These are phyloP conservation scores for Raphidocelis subcapitata DNA, from an alignment of 139 green algal species.

Conservation along the genomic window DNA sequence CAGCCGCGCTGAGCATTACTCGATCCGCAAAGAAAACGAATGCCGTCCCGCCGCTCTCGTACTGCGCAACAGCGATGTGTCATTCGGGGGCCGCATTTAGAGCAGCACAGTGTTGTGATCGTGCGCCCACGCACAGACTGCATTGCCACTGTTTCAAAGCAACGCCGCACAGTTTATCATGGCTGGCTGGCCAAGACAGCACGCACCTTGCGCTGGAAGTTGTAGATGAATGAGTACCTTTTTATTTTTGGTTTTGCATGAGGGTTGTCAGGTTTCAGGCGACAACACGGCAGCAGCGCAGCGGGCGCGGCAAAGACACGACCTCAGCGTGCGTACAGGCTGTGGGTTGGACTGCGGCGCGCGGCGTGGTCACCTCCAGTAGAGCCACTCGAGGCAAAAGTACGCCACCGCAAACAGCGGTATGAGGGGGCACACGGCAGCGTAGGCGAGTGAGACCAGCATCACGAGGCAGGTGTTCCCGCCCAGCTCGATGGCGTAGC, in stretches of 20 bases:
- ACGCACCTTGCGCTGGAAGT: constrained; percentile 24
- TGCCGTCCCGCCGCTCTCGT: constrained; percentile 16
- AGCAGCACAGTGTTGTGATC: no score
- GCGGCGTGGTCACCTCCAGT: constrained; percentile 13
- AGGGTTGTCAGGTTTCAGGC: not conserved
- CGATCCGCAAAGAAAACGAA: constrained; percentile 25
- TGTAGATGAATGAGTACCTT: constrained; percentile 37
- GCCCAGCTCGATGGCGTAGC: constrained; percentile 44
- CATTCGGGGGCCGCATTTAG: no score
- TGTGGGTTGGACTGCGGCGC: no score
- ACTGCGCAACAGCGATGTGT: no score
- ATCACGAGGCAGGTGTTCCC: constrained; percentile 39
- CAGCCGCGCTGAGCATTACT: constrained; percentile 10
- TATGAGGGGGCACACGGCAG: constrained; percentile 64
- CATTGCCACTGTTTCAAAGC: no score
- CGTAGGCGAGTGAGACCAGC: constrained; percentile 43
- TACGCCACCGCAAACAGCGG: constrained; percentile 52
- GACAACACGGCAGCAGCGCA: not conserved
- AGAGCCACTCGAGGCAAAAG: constrained; percentile 38
- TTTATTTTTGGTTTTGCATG: no score
- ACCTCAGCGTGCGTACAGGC: no score
- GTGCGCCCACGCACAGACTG: no score
- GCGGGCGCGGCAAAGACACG: no score
- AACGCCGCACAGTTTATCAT: no score
- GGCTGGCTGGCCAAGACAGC: no score